A percentile compares a stretch with the other conserved stretches of the same genome.
These are phyloP conservation scores for Podila minutissima DNA, from an alignment of 192 early-diverging fungal genomes.

Conservation along the genomic window DNA sequence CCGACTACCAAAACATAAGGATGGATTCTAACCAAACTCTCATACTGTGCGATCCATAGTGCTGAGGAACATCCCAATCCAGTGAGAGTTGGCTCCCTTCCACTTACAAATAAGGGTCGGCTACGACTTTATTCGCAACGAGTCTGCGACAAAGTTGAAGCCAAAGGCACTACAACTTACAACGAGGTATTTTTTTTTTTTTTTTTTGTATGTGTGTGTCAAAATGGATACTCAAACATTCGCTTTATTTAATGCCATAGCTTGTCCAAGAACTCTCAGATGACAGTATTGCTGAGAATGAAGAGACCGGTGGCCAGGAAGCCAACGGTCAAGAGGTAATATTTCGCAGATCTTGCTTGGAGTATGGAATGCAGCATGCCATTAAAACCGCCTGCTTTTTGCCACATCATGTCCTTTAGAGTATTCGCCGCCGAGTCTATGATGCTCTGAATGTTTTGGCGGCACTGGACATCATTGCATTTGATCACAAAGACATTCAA, in stretches of 20 bases:
- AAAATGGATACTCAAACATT: background rate
- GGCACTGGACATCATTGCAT: slow-evolving; percentile 69
- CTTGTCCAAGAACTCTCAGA: slow-evolving; percentile 40
- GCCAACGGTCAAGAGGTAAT: slow-evolving; percentile 29
- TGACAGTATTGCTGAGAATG: slow-evolving; percentile 4
- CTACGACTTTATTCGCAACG: slow-evolving; percentile 67
- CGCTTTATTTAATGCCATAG: background rate
- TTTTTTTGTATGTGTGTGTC: background rate
- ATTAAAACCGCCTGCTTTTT: background rate
- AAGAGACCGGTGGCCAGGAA: background rate
- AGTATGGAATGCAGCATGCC: background rate
- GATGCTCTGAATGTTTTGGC: slow-evolving; percentile 78
- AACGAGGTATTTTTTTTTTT: slow-evolving; percentile 55
- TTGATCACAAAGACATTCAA: slow-evolving; percentile 69
- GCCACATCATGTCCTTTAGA: slow-evolving; percentile 54
- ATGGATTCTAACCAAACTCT: background rate
- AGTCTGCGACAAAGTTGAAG: slow-evolving; percentile 69
- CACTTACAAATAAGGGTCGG: slow-evolving; percentile 47
- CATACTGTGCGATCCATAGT: slow-evolving; percentile 3
- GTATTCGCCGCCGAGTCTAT: slow-evolving; percentile 74
- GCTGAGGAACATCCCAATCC: slow-evolving; percentile 15
- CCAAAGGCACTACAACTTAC: slow-evolving; percentile 68
- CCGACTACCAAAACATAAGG: too few relatives aligned
- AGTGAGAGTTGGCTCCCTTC: background rate
- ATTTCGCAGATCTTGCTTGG: background rate